A percentile compares a stretch with the other conserved stretches of the same genome.
phyloP scores from a whole-genome alignment of 768 basidiomycete genomes.

The Pulveroboletus sp. region DNA sequence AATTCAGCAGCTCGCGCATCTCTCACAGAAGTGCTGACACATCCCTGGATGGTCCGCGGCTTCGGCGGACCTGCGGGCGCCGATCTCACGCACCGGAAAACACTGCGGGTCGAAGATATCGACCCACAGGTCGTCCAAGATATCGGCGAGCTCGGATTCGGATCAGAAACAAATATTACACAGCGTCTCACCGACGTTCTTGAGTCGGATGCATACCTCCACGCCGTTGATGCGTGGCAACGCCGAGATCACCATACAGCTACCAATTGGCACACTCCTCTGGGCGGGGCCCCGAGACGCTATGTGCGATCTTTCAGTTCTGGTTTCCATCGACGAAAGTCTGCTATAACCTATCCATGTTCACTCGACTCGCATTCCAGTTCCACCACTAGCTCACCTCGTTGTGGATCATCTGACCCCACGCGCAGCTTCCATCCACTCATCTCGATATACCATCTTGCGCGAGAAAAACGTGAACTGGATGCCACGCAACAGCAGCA shows the following conservation, averaged over 20 bases:
- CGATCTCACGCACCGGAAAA: not conserved
- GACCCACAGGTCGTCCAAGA: not conserved
- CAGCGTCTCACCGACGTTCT: not conserved
- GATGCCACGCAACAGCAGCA: not conserved
- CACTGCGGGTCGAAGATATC: not conserved
- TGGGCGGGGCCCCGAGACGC: not conserved
- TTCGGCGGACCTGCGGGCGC: not conserved
- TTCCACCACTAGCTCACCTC: not conserved
- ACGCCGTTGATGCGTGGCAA: not conserved
- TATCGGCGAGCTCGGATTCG: not conserved
- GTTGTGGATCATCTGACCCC: not conserved
- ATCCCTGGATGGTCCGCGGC: slow-evolving; percentile 40
- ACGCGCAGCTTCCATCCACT: not conserved
- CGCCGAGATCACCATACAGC: no score
- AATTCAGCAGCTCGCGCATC: slow-evolving; percentile 81
- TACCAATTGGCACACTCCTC: not conserved
- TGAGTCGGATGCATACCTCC: not conserved
- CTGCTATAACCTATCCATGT: not conserved
- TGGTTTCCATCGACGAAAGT: not conserved
- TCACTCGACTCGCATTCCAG: not conserved
- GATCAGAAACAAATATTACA: not conserved
- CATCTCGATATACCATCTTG: not conserved
- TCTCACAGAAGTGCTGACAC: slow-evolving; percentile 77
- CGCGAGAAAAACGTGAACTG: not conserved
- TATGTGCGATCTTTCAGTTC: not conserved